A percentile compares a stretch with the other conserved stretches of the same genome.
phyloP scores from a whole-genome alignment of 371 early-diverging fungal species.

The Apophysomyces elegans region DNA sequence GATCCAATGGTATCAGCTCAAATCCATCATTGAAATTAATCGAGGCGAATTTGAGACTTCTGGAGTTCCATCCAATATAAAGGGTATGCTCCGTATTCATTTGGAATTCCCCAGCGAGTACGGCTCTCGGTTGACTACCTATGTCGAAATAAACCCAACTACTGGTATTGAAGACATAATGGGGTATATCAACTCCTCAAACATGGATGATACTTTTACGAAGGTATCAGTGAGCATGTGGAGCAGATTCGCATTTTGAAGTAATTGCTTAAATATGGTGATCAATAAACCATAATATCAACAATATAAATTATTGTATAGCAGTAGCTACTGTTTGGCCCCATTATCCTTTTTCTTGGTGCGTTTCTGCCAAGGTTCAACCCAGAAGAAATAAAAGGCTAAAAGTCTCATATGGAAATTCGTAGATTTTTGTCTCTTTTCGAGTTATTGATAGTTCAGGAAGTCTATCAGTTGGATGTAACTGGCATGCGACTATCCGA shows the following conservation, averaged over 20 bases:
- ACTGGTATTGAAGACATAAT: constrained; percentile 8
- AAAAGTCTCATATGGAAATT: too few species aligned
- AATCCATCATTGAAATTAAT: background rate
- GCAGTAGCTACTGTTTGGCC: background rate
- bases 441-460: too few species aligned
- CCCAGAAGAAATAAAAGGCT: too few species aligned
- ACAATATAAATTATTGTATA: background rate
- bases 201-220: too few species aligned
- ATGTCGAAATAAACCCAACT: background rate
- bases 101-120: constrained; percentile 2
- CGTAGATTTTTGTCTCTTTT: too few species aligned
- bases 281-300: background rate
- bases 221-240: too few species aligned
- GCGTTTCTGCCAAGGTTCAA: background rate
- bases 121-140: background rate
- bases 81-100: constrained; percentile 18
- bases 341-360: background rate
- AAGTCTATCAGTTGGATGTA: too few species aligned
- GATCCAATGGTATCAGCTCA: background rate
- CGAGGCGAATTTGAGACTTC: constrained; percentile 10
- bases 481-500: too few species aligned
- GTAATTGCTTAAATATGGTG: background rate
- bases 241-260: background rate
- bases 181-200: too few species aligned
- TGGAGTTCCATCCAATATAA: constrained; percentile 1